Evolutionary conservation across 352 stramenopile species (phyloP), one percentile per base, ranked within the genome.

Genomic region (Phytopythium chamaehyphon): DNA sequence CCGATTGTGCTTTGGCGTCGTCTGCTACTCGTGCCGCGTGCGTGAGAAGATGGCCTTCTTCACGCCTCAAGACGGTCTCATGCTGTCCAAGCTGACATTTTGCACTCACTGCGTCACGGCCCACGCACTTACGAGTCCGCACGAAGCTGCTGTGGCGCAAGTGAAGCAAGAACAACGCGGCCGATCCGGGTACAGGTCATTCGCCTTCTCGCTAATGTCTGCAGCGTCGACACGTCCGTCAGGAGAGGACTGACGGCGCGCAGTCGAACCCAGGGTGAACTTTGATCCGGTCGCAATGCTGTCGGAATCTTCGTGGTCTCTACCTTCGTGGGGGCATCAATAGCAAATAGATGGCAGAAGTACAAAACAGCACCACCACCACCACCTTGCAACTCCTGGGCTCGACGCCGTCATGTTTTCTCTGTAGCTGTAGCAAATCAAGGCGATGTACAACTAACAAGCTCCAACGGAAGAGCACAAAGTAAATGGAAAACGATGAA

Each of bases 1-100:
- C 33, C 71, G 68, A 9, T 35, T 76, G 7, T 76, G 67, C 45
- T 51, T 69, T 26, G 45, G 60, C 7, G 45, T 50, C 1, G 52
- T 76, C 16, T 76, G 67, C 38, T 40, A 40, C 24, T 57, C 51
- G 22, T 76, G 67, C 53, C 71, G 67, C 38, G 40, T 59, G 14
- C 51, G 54, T n/a, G 62, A 68, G 51, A 44, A 40, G 5, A 68
- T 76, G 42, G 70, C 53, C 21, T 67, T 75, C 21, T 54, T 75
- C 11, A 58, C 62, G 0, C 66, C 62, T 9, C 42, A 62, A 12
- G 39, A 64, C 28, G 64, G 57, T 35, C 40, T 75, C 5, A 4
- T 69, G 44, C 60, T 51, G 11, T 64, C 54, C 40, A 75, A 67
- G 43, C 61, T 75, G 38, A 54, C 59, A 0, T 75, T 80, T 37